Evolutionary conservation across 192 early-diverging fungal genomes (phyloP), one percentile per base, ranked within the genome.

Genomic region (Coemansia sp.): DNA sequence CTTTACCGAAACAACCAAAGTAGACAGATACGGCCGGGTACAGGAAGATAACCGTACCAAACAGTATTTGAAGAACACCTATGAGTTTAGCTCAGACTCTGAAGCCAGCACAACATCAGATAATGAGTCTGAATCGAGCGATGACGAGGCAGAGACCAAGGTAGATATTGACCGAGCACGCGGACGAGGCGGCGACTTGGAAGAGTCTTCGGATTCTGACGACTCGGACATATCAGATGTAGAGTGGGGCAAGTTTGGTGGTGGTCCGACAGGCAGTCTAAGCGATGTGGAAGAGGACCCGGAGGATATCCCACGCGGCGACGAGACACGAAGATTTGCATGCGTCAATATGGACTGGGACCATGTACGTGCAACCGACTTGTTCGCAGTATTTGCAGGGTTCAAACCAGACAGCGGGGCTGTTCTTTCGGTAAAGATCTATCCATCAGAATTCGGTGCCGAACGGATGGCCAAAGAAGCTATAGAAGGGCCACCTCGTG

Each of bases 301-400:
- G 6, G 82, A 79, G 16, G 56, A 82, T 6, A 70, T 86, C 23
- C 80, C 81, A 1, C 62, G 78, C 3, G 79, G 89, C 13, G 76
- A 80, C 18, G 77, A 84, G 49, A 87, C 94, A 1, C 61, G 66
- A 19, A 79, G 94, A 19, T 84, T 97, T 52, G 96, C 94, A 14
- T 81, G 84, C 11, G 90, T 97, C 20, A 94, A 96, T 60, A 66
- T 98, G 84, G 94, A 98, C 66, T 97, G 96, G 96, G 89, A 92
- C 61, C 84, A 98, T 50, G 79, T 98, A 50, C 92, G 90, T 54
- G 85, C 95, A 0, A 61, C 65, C 0, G 95, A 98, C 65, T 73
- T 98, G 55, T 88, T 84, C 59, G 89, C 92, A 37, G 87, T 92
- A 3, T 90, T 96, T 61, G 81, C 79, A 38, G 88, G 82, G 21